These are phyloP conservation scores for Cryphonectria radicalis DNA, from an alignment of 2,329 filamentous ascomycete species.

Conservation along the genomic window DNA sequence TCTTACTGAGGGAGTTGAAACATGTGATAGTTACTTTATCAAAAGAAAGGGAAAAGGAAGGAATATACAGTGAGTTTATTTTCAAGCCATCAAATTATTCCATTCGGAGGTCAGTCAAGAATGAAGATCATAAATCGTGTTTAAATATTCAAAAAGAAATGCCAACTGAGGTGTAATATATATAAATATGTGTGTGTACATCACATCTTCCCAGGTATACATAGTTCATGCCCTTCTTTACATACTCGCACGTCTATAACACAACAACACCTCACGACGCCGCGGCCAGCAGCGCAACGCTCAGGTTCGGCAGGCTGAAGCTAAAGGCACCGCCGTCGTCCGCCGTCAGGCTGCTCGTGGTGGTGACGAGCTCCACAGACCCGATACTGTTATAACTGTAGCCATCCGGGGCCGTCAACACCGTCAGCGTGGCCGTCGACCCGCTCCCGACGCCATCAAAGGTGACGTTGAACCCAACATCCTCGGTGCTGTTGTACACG, in stretches of 20 bases:
- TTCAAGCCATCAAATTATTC: too few relatives aligned
- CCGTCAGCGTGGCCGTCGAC: slow-evolving; percentile 47
- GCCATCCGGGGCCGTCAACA: slow-evolving; percentile 50
- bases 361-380: slow-evolving; percentile 54
- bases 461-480: slow-evolving; percentile 49
- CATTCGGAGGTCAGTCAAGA: too few relatives aligned
- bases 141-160: too few relatives aligned
- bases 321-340: slow-evolving; percentile 51
- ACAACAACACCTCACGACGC: slow-evolving; percentile 13
- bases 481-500: slow-evolving; percentile 49
- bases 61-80: too few relatives aligned
- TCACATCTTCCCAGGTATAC: neutral
- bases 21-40: too few relatives aligned
- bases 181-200: neutral
- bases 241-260: neutral
- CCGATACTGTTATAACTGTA: slow-evolving; percentile 51
- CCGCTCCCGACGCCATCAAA: slow-evolving; percentile 50
- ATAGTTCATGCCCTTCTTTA: neutral
- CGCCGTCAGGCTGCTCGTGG: slow-evolving; percentile 44
- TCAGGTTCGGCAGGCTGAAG: slow-evolving; percentile 58
- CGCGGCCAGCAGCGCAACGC: slow-evolving; percentile 59
- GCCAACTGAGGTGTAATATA: too few relatives aligned
- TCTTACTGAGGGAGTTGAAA: too few relatives aligned
- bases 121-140: too few relatives aligned
- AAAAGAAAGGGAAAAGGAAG: too few relatives aligned